phyloP scores from a whole-genome alignment of 2,329 filamentous ascomycete species.

The Penicillium sp. region DNA sequence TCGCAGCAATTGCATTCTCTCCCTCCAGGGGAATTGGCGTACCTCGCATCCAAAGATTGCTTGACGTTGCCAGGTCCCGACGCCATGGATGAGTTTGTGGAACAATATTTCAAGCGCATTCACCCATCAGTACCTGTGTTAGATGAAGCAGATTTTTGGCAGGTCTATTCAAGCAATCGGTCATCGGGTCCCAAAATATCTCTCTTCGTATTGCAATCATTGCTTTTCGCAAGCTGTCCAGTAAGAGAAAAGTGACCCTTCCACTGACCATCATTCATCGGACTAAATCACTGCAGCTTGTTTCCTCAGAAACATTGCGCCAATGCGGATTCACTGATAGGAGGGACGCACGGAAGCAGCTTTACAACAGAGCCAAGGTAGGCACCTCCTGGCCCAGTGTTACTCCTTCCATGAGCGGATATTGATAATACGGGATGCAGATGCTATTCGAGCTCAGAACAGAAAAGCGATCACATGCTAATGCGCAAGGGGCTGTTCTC shows the following conservation, averaged over 20 bases:
- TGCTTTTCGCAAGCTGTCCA: conserved; percentile 30
- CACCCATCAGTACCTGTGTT: conserved; percentile 32
- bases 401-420: neutral
- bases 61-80: conserved; percentile 44
- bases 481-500: conserved; percentile 32
- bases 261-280: neutral
- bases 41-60: conserved; percentile 48
- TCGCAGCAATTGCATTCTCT: conserved; percentile 17
- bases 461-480: conserved; percentile 24
- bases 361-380: conserved; percentile 47
- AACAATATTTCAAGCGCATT: conserved; percentile 33
- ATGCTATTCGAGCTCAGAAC: conserved; percentile 31
- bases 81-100: conserved; percentile 49
- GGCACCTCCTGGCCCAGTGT: neutral
- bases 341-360: conserved; percentile 44
- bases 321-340: conserved; percentile 42
- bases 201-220: conserved; percentile 32
- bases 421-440: conserved; percentile 10
- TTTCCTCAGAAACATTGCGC: conserved; percentile 46
- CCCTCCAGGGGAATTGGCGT: conserved; percentile 47
- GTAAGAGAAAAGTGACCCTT: conserved; percentile 28
- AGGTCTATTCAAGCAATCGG: conserved; percentile 9
- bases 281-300: conserved; percentile 37
- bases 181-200: conserved; percentile 20
- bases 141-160: conserved; percentile 48